phyloP scores from a whole-genome alignment of 805 yeast species.

The Candida taoyuanica region DNA sequence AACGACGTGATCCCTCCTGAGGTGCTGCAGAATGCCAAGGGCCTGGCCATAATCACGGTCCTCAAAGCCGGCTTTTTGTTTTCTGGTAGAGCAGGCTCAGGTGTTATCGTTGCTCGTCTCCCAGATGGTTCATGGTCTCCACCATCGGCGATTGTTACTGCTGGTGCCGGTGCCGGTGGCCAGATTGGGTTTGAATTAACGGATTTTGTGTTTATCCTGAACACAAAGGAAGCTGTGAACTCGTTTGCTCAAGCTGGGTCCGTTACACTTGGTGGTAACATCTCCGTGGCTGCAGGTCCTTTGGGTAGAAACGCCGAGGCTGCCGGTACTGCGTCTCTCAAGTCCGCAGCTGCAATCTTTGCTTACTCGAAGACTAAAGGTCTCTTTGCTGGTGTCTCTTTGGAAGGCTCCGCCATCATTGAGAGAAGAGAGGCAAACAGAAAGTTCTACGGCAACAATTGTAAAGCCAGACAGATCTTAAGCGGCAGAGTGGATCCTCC shows the following conservation, averaged over 20 bases:
- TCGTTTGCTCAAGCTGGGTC: constrained; percentile 94
- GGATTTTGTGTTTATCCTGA: constrained; percentile 90
- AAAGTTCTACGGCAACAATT: constrained; percentile 84
- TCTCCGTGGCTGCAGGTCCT: constrained; percentile 96
- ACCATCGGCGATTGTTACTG: constrained; percentile 91
- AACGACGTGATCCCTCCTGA: constrained; percentile 88
- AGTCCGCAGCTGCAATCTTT: constrained; percentile 84
- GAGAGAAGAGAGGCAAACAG: constrained; percentile 97
- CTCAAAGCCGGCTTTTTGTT: constrained; percentile 93
- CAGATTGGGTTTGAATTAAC: constrained; percentile 95
- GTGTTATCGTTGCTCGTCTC: constrained; percentile 87
- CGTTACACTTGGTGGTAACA: constrained; percentile 89
- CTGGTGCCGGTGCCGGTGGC: constrained; percentile 99
- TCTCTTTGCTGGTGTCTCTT: constrained; percentile 92
- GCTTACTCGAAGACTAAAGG: constrained; percentile 96
- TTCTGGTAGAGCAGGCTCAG: constrained; percentile 97
- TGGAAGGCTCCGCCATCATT: constrained; percentile 94
- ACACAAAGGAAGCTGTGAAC: constrained; percentile 82
- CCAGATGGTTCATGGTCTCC: constrained; percentile 98
- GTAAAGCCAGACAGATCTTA: constrained; percentile 83
- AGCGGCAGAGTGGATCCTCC: constrained; percentile 91
- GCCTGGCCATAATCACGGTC: constrained; percentile 89
- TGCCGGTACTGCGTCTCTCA: constrained; percentile 88
- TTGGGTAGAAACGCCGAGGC: constrained; percentile 97
- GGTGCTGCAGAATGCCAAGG: constrained; percentile 83